Base-by-base conservation (phyloP, 768 basidiomycete species). In the Pleurotus tuber-regium region DNA sequence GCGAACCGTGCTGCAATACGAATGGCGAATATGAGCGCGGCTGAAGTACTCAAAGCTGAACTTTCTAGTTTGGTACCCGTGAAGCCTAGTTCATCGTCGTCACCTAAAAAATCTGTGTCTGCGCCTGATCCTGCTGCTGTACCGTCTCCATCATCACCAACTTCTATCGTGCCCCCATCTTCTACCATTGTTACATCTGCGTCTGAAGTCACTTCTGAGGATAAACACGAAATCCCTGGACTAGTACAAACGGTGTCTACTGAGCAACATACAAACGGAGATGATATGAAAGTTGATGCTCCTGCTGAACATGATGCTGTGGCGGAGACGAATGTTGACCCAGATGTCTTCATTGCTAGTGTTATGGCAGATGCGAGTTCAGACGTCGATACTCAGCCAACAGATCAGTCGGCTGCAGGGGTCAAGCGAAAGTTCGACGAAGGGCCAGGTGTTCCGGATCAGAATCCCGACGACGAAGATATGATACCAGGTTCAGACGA, bases 1-100 rank as follows among this genome's bases (percentile, higher is more conserved):
- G 86, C 87, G 43, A 96, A 96, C 67, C 83, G 92, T 35, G 82
- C 83, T 56, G 91, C 89, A 21, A 92, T 97, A 57, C 84, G 95
- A 54, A 86, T 96, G 82, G 96, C 96, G 24, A 98, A 98, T 64
- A 83, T 98, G 84, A 92, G 84, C 73, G 96, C 96, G 39, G 95
- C 95, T 50, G 92, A 98, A 66, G 81, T 87, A 66, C 76, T 98
- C 61, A 95, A 92, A 70, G 93, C 92, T 46, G 92, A 98, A 68
- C 68, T 98, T 57, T 80, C 85, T 57, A 81, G 83, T 18, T 65
- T 75, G 54, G 65, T 74, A 52, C 75, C 73, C 54, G 75, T 78
- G 41, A 77, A 78, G 57, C 68, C 67, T 43, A 63, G 64, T 52
- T 59, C 68, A n/a, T 67, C 73, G 29, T 66, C 71, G 39, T 69